Conservation (phyloP, 345 rosid species). For the Syzygium grande region DNA sequence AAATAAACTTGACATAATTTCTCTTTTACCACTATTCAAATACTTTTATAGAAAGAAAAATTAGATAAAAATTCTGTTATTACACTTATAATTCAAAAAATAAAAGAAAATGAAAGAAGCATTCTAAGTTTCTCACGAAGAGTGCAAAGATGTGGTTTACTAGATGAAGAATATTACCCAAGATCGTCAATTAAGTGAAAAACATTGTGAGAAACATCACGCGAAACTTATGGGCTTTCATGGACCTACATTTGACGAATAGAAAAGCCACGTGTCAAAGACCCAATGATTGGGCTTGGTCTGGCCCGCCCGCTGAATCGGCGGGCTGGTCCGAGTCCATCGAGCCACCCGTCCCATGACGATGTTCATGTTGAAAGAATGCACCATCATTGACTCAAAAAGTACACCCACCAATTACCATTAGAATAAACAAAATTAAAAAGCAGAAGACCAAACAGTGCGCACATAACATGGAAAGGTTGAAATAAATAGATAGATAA, state of each 20-base stretch:
- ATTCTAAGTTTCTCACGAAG: not conserved
- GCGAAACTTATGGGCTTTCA: not conserved
- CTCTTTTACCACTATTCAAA: not conserved
- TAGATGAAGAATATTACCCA: not conserved
- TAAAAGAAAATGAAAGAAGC: not conserved
- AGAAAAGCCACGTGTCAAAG: not conserved
- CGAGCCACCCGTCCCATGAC: not conserved
- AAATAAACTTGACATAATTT: not conserved
- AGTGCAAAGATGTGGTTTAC: not conserved
- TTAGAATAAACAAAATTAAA: not conserved
- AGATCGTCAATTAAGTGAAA: not conserved
- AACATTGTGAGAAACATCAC: not conserved
- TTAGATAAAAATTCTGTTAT: not conserved
- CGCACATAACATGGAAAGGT: not conserved
- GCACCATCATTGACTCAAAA: not conserved
- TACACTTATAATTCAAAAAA: not conserved
- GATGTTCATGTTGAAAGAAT: not conserved
- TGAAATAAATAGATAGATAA: not conserved
- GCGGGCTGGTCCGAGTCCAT: not conserved
- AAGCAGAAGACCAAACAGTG: not conserved
- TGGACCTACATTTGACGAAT: not conserved
- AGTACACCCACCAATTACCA: not conserved
- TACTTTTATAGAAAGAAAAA: not conserved
- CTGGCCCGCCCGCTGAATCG: not conserved
- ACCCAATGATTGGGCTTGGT: not conserved